These are phyloP conservation scores for Saussurea involucrata DNA, from an alignment of 129 eudicot species.

Conservation along the genomic window DNA sequence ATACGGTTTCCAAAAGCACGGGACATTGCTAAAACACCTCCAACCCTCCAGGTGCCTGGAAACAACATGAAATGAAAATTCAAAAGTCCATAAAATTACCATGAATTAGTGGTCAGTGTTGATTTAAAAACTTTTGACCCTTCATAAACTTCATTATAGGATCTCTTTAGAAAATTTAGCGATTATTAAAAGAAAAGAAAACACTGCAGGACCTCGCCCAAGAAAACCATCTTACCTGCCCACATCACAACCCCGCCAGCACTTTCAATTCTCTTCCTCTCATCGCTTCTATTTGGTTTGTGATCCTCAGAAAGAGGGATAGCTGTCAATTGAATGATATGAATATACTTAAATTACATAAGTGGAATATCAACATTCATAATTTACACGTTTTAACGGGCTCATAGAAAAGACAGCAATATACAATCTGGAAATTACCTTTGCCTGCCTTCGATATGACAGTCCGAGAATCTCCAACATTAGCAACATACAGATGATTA, in stretches of 20 bases:
- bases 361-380: background rate
- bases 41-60: constrained; percentile 95
- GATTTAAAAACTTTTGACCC: background rate
- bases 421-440: constrained; percentile 41
- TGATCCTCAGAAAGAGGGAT: constrained; percentile 91
- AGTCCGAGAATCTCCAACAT: constrained; percentile 95
- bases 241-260: constrained; percentile 98
- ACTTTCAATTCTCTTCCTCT: constrained; percentile 82
- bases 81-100: background rate
- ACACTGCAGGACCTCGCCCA: background rate
- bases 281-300: constrained; percentile 87
- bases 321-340: constrained; percentile 41
- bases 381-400: background rate
- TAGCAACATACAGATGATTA: constrained; percentile 81
- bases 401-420: background rate
- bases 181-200: background rate
- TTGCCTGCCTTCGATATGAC: constrained; percentile 79
- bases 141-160: background rate
- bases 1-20: constrained; percentile 94
- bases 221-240: constrained; percentile 55
- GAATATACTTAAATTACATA: background rate
- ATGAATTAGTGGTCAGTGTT: background rate
- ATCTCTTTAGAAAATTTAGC: background rate
- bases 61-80: constrained; percentile 1
- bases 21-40: constrained; percentile 95